Evolutionary conservation across 768 basidiomycete species (phyloP), one percentile per base, ranked within the genome.

Genomic region (Candolleomyces efflorescens): DNA sequence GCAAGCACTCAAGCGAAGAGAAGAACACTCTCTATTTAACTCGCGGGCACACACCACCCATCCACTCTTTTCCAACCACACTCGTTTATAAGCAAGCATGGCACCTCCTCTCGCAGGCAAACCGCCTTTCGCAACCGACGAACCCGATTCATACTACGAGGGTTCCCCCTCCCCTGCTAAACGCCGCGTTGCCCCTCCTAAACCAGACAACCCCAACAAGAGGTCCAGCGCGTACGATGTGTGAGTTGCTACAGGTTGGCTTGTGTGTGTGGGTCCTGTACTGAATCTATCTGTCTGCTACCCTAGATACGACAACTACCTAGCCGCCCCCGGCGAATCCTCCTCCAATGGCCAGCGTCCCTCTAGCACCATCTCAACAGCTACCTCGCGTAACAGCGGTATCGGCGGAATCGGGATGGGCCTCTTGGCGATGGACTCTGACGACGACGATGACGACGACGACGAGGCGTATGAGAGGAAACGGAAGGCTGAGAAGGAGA

Each of bases 211-310:
- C 61, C 79, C 80, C 13, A 84, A 84, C 68, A 76, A 74, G 56
- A 74, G 85, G 59, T 73, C 80, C 24, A 86, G 86, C 37, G 83
- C 82, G 55, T 85, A 87, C 69, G 82, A 83, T 68, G 77, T 88
- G 90, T 92, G 72, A 38, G 87, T 79, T 18, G 32, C 32, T 32
- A n/a, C n/a, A n/a, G n/a, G n/a, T n/a, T n/a, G n/a, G n/a, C n/a
- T n/a, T n/a, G n/a, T n/a, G n/a, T n/a, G n/a, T n/a, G n/a, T n/a
- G 32, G 2, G 7, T 11, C 11, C 11, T 32, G 32, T 32, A 5
- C 32, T 32, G 32, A 32, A 7, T 59, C 52, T 37, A 43, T 9
- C 53, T 53, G 38, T 36, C 18, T n/a, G 20, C 6, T 1, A 3
- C 47, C 10, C 5, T 66, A 89, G 87, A 62, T 89, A 90, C 62